Conservation (phyloP, 371 early-diverging fungal species). For the Gilbertella persicaria region DNA sequence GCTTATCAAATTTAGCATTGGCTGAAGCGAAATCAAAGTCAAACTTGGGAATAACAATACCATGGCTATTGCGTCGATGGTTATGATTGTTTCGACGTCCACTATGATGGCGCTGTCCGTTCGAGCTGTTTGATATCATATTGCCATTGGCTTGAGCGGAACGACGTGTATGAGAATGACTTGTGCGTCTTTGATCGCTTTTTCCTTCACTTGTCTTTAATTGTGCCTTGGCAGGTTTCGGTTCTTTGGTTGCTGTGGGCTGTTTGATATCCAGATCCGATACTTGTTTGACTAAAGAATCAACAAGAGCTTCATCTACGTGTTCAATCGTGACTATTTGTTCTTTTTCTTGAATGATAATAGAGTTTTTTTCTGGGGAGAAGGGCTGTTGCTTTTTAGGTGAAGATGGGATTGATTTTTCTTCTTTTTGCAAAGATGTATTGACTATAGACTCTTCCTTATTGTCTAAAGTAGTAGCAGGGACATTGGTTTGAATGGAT, state of each 20-base stretch:
- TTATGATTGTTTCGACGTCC: not conserved
- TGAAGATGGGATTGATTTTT: not conserved
- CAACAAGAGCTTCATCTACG: not conserved
- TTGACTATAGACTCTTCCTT: not conserved
- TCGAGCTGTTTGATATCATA: too few species aligned
- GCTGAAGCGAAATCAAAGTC: constrained; percentile 94
- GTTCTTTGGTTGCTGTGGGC: not conserved
- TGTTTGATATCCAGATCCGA: constrained; percentile 3
- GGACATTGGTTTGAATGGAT: not conserved
- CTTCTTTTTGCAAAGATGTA: not conserved
- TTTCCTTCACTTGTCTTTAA: not conserved
- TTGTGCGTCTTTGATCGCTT: not conserved
- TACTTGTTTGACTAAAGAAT: constrained; percentile 6
- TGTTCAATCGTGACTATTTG: not conserved
- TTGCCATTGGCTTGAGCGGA: too few species aligned
- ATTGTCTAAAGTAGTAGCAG: not conserved
- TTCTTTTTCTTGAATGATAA: constrained; percentile 1
- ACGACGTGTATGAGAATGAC: too few species aligned
- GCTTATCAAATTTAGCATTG: constrained; percentile 91
- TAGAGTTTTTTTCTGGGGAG: not conserved
- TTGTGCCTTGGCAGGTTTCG: not conserved
- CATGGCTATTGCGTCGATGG: not conserved
- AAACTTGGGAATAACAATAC: constrained; percentile 56
- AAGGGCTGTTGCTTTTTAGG: not conserved
- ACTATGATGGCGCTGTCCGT: too few species aligned